phyloP scores from a whole-genome alignment of 208 protist species.

The Trypanosoma brucei region DNA sequence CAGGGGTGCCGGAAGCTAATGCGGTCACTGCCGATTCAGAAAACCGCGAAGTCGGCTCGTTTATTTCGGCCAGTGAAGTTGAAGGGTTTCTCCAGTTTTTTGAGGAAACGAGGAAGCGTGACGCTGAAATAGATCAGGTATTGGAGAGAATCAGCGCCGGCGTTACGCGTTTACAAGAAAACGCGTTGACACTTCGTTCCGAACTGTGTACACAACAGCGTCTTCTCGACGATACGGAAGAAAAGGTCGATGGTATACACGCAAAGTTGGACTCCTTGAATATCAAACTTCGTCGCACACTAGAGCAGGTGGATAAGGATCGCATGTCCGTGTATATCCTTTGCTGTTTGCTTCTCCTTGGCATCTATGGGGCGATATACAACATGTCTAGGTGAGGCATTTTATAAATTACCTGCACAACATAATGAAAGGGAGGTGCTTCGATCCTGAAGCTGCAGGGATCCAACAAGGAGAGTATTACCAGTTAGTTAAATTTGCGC shows the following conservation, averaged over 20 bases:
- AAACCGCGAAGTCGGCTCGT: constrained; percentile 3
- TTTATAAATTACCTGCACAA: too few relatives aligned
- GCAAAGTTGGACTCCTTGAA: constrained; percentile 47
- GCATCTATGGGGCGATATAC: constrained; percentile 30
- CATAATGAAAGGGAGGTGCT: too few relatives aligned
- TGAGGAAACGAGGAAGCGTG: constrained; percentile 36
- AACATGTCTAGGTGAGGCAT: constrained; percentile 5
- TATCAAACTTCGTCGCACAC: constrained; percentile 35
- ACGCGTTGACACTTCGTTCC: constrained; percentile 50
- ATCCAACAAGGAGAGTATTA: too few relatives aligned
- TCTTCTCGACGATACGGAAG: constrained; percentile 39
- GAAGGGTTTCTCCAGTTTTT: constrained; percentile 62
- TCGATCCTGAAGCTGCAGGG: too few relatives aligned
- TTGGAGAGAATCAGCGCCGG: constrained; percentile 60
- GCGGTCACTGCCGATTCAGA: background rate
- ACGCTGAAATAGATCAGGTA: constrained; percentile 56
- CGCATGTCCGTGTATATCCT: constrained; percentile 30
- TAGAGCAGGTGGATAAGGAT: constrained; percentile 48
- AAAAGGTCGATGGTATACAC: constrained; percentile 36
- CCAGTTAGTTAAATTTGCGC: too few relatives aligned
- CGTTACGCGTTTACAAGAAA: constrained; percentile 53
- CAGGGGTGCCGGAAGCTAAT: background rate
- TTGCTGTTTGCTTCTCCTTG: constrained; percentile 31
- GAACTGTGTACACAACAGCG: constrained; percentile 56
- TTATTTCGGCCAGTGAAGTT: constrained; percentile 26